Evolutionary conservation across 805 yeast species (phyloP), one percentile per base, ranked within the genome.

Genomic region (Yarrowia sp.): DNA sequence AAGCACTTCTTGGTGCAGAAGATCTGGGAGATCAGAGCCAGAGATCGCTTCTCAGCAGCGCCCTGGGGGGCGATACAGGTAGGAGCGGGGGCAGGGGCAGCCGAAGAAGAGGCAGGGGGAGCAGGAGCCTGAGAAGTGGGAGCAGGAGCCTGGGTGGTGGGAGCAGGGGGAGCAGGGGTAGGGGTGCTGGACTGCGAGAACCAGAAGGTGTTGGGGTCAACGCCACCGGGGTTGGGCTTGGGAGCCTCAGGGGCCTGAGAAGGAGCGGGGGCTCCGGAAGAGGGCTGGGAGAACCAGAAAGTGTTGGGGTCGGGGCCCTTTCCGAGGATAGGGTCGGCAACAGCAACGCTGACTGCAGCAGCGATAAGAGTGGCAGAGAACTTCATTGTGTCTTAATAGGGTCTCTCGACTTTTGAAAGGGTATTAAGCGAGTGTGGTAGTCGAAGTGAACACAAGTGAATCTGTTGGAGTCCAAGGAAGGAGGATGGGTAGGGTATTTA

Each of bases 111-210:
- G 50, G 63, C 48, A n/a, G 49, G 40, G 63, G 58, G n/a, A 36
- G 64, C 36, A 38, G 53, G 14, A 49, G 64, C 32, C 32, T 3
- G 14, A 50, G 52, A 14, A 14, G 41, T 16, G n/a, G 43, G 50
- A n/a, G 52, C 32, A 16, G 69, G 46, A 50, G 64, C 48, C n/a
- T 40, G 22, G 56, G 66, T 14, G 26, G 65, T 11, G 67, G 65
- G 53, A 38, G 69, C 65, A 69, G 58, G 53, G 59, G 36, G 70
- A 70, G 52, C 46, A 35, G 50, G 58, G 69, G 49, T 42, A 69
- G 61, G 61, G n/a, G 61, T 55, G 61, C 61, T 55, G 61, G 61
- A 41, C 61, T 55, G 61, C 48, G 61, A 55, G 61, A 55, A 55
- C 61, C 61, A 55, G 61, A 55, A 55, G 48, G 61, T 55, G 61